A percentile compares a stretch with the other conserved stretches of the same genome.
Conservation (phyloP, 2,329 filamentous ascomycete species). For the Purpureocillium takamizusanense region DNA sequence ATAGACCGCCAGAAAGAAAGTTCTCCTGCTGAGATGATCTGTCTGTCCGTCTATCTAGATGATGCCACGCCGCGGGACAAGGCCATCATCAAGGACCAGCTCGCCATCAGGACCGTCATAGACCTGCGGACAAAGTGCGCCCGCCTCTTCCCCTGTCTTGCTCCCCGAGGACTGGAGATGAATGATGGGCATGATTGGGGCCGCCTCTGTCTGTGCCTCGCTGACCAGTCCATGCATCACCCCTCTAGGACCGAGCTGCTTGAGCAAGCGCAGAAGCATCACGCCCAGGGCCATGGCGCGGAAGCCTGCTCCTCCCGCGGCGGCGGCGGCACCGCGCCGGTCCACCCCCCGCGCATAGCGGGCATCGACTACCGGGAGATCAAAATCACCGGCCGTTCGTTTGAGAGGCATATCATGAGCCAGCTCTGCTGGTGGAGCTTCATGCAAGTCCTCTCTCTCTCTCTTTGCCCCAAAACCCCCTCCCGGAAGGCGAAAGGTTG, state of each 20-base stretch:
- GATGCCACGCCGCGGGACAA: slow-evolving; percentile 62
- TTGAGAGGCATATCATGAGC: slow-evolving; percentile 59
- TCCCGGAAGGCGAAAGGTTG: too few species aligned
- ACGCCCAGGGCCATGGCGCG: slow-evolving; percentile 33
- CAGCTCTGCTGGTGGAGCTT: slow-evolving; percentile 60
- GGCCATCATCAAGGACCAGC: slow-evolving; percentile 44
- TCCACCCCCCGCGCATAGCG: slow-evolving; percentile 51
- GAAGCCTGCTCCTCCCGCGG: slow-evolving; percentile 18
- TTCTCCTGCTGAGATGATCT: too few species aligned
- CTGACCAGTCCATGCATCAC: too few species aligned
- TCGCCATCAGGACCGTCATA: slow-evolving; percentile 62
- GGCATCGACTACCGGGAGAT: slow-evolving; percentile 57
- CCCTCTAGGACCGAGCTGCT: slow-evolving; percentile 60
- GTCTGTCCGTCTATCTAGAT: slow-evolving; percentile 43
- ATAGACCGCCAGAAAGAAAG: too few species aligned
- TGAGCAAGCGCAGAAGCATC: slow-evolving; percentile 55
- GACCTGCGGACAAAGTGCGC: slow-evolving; percentile 68
- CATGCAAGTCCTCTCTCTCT: slow-evolving; percentile 35
- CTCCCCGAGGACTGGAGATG: too few species aligned
- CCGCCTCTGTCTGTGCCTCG: too few species aligned
- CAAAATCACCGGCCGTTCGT: slow-evolving; percentile 64
- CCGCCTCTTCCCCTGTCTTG: too few species aligned
- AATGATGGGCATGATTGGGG: too few species aligned
- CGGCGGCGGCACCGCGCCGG: slow-evolving; percentile 36
- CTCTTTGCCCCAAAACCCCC: too few species aligned